Evolutionary conservation across 768 basidiomycete species (phyloP).

Genomic region (Macrocybe gigantea): DNA sequence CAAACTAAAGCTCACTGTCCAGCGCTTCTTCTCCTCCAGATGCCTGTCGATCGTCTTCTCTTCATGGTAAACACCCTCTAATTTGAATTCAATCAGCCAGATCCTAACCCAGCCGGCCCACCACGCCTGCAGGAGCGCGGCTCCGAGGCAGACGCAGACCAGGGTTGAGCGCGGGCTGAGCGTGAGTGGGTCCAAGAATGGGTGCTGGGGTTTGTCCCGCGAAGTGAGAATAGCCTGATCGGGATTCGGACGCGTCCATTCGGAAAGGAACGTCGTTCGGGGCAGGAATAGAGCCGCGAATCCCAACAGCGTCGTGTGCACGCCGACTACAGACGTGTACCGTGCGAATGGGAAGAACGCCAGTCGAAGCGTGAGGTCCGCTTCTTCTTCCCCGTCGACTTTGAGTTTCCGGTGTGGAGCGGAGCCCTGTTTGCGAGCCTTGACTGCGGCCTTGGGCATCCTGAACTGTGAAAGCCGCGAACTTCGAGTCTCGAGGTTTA

Average conservation of each 20-base stretch:
- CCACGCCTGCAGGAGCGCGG: conserved; percentile 53
- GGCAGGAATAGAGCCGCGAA: conserved; percentile 72
- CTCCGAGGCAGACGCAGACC: conserved; percentile 50
- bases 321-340: conserved; percentile 63
- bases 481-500: too few relatives aligned
- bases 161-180: conserved; percentile 52
- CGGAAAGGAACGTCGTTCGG: conserved; percentile 42
- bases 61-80: conserved; percentile 31
- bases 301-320: conserved; percentile 58
- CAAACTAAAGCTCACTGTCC: conserved; percentile 27
- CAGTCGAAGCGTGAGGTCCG: too few relatives aligned
- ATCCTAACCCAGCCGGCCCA: conserved; percentile 65
- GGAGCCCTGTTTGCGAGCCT: too few relatives aligned
- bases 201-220: conserved; percentile 62
- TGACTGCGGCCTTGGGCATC: too few relatives aligned
- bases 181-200: conserved; percentile 65
- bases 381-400: too few relatives aligned
- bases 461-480: too few relatives aligned
- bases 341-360: conserved; percentile 24
- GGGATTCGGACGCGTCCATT: conserved; percentile 23
- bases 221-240: conserved; percentile 30
- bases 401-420: too few relatives aligned
- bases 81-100: conserved; percentile 44
- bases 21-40: conserved; percentile 28
- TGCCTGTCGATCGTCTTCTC: conserved; percentile 37